These are phyloP conservation scores for Podaxis rugospora DNA, from an alignment of 768 basidiomycete genomes.

Conservation along the genomic window DNA sequence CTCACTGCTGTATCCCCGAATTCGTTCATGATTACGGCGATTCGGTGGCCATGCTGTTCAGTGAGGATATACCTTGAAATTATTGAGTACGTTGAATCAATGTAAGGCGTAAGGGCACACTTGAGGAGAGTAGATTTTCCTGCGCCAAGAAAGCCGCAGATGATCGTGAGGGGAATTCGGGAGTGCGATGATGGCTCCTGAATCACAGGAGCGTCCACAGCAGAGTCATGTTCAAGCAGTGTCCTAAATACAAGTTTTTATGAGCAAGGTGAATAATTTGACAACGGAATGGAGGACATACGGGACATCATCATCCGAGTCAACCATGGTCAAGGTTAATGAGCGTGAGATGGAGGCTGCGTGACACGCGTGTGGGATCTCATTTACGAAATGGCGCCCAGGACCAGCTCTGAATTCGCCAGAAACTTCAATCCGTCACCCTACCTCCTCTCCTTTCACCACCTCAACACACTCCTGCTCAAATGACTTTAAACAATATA, in stretches of 20 bases:
- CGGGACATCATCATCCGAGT: constrained; percentile 60
- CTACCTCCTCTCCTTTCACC: not conserved
- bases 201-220: not conserved
- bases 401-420: not conserved
- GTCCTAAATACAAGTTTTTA: constrained; percentile 5
- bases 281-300: constrained; percentile 23
- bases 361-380: constrained; percentile 9
- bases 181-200: not conserved
- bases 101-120: constrained; percentile 27
- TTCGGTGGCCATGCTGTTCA: constrained; percentile 89
- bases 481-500: constrained; percentile 1
- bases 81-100: not conserved
- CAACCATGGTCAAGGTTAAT: constrained; percentile 22
- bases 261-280: not conserved
- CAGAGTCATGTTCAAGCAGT: constrained; percentile 13
- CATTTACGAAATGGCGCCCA: constrained; percentile 6
- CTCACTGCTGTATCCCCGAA: constrained; percentile 92
- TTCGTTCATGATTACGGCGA: constrained; percentile 98
- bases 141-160: constrained; percentile 92
- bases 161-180: constrained; percentile 84
- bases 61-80: constrained; percentile 74
- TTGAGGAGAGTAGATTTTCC: constrained; percentile 92
- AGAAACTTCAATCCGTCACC: not conserved
- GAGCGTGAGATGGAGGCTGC: not conserved
- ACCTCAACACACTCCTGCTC: not conserved